phyloP scores from a whole-genome alignment of 2,329 filamentous ascomycete species.

The Alternaria triticimaculans region DNA sequence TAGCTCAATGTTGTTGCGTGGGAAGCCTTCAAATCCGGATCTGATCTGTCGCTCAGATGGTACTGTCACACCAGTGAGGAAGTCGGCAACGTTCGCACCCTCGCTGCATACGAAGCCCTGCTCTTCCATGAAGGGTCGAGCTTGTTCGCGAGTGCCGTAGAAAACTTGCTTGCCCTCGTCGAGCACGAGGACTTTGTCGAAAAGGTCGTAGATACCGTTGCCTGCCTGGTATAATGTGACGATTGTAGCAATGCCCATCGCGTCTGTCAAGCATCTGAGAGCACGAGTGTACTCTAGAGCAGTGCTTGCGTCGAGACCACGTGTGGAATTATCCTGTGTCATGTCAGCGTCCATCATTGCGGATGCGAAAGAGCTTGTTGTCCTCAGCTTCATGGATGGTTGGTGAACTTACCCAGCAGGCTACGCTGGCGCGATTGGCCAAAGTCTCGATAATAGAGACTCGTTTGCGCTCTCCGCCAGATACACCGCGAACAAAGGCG shows the following conservation, averaged over 20 bases:
- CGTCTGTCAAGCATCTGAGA: conserved; percentile 57
- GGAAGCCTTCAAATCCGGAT: conserved; percentile 51
- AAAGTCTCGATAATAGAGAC: conserved; percentile 72
- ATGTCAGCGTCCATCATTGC: neutral
- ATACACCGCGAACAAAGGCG: conserved; percentile 70
- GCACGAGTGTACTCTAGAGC: conserved; percentile 63
- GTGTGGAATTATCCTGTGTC: conserved; percentile 49
- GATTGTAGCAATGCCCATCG: conserved; percentile 57
- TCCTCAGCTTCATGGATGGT: neutral
- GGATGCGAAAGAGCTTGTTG: neutral
- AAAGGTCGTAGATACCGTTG: conserved; percentile 63
- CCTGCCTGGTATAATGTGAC: conserved; percentile 63
- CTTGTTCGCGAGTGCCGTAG: conserved; percentile 67
- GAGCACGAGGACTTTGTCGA: conserved; percentile 76
- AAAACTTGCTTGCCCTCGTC: conserved; percentile 80
- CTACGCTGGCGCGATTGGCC: conserved; percentile 64
- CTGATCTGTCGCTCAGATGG: conserved; percentile 51
- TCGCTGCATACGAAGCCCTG: conserved; percentile 71
- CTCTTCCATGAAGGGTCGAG: conserved; percentile 69
- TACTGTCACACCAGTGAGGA: conserved; percentile 74
- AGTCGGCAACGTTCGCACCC: conserved; percentile 73
- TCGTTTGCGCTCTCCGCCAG: conserved; percentile 72
- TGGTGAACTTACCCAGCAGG: conserved; percentile 46
- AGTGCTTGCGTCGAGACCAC: conserved; percentile 48
- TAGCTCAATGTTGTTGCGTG: conserved; percentile 54